phyloP scores from a whole-genome alignment of 805 yeast species.

The Schwanniomyces sp. region DNA sequence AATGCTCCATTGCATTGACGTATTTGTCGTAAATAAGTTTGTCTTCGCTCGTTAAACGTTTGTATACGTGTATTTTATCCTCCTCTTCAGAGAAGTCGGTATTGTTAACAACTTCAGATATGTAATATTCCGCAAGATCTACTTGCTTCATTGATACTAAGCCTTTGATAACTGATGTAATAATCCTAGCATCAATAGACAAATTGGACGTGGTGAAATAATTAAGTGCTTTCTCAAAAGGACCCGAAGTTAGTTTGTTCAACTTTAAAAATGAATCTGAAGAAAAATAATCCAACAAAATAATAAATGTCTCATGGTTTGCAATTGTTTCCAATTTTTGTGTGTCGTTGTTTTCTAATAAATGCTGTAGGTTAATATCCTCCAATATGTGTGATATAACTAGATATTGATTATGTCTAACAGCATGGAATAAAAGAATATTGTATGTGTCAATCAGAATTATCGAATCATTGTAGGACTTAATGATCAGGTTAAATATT shows the following conservation, averaged over 20 bases:
- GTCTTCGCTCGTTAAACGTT: slow-evolving; percentile 22
- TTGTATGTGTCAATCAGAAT: slow-evolving; percentile 19
- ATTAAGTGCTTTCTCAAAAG: slow-evolving; percentile 3
- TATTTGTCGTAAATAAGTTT: slow-evolving; percentile 12
- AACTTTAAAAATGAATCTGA: neutral
- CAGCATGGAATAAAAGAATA: slow-evolving; percentile 25
- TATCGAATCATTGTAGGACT: slow-evolving; percentile 8
- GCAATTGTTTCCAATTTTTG: slow-evolving; percentile 6
- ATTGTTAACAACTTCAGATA: slow-evolving; percentile 4
- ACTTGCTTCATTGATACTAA: slow-evolving; percentile 9
- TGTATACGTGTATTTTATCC: slow-evolving; percentile 14
- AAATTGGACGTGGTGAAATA: slow-evolving; percentile 3
- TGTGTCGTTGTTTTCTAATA: neutral
- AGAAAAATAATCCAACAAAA: slow-evolving; percentile 14
- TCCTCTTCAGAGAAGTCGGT: neutral
- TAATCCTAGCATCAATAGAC: slow-evolving; percentile 15
- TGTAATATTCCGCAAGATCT: slow-evolving; percentile 11
- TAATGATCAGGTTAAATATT: slow-evolving; percentile 17
- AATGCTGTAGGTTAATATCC: slow-evolving; percentile 4
- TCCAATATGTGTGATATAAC: slow-evolving; percentile 21
- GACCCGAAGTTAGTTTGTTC: neutral
- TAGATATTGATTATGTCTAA: slow-evolving; percentile 22
- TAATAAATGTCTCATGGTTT: slow-evolving; percentile 17
- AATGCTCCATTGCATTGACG: slow-evolving; percentile 12
- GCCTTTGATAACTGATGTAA: slow-evolving; percentile 17